Base-by-base conservation (phyloP, 352 stramenopile genomes). In the Thraustochytrium sp. region DNA sequence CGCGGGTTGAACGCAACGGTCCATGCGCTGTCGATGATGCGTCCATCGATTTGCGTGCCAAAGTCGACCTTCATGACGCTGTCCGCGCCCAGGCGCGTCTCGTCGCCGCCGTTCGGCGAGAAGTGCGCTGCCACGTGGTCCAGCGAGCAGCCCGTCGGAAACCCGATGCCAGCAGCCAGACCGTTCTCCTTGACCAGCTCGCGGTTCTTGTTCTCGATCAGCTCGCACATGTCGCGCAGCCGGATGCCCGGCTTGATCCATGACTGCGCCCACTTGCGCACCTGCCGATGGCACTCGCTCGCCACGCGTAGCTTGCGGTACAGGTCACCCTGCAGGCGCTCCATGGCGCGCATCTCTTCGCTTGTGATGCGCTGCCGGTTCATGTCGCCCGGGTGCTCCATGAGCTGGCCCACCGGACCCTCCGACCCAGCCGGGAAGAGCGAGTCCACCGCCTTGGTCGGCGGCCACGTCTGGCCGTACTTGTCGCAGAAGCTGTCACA, bases 51-150 rank as follows among this genome's bases (percentile, higher is more conserved):
- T 73, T 99, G 95, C 8, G 94, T 97, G 29, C 96, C 96, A 88
- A 99, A 98, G 88, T 99, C 96, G 34, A 98, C 88, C 87, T 98
- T 99, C 95, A 98, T 98, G 1, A 99, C 96, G 87, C 98, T 96
- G 53, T 95, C 94, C 76, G 98, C 97, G 46, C 89, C 86, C 18
- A 96, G 84, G 23, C 98, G 94, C 4, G 94, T 98, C 48, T 97
- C 87, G 86, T 99, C 96, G 0, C 95, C 96, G 18, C 86, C 85
- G 86, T 99, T 99, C 26, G 96, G 96, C 49, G 96, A 98, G 88
- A 98, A 99, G 87, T 99, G 96, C 8, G 96, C 96, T 13, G 96
- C 96, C 5, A 98, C 93, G 88, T 99, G 91, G 88, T 99, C 98
- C 18, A 99, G 84, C 49, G 90, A 97, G 86, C 94, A 98, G 44